A percentile compares a stretch with the other conserved stretches of the same genome.
phyloP scores from a whole-genome alignment of 352 stramenopile species.

The Phytopythium chamaehyphon region DNA sequence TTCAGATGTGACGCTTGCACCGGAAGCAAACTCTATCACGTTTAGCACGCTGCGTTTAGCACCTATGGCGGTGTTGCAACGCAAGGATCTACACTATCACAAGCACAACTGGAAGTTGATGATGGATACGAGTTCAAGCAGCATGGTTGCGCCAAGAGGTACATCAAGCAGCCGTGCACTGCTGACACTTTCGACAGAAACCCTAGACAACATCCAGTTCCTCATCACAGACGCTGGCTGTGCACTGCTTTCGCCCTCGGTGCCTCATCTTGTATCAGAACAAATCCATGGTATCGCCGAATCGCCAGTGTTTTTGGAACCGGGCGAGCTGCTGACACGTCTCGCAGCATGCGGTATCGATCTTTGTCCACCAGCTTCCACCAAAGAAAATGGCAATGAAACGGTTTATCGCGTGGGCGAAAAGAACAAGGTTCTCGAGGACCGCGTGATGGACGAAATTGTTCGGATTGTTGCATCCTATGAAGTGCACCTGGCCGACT shows the following conservation, averaged over 20 bases:
- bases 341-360: constrained; percentile 56
- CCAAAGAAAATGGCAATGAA: constrained; percentile 4
- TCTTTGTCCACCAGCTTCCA: constrained; percentile 40
- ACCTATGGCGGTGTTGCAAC: constrained; percentile 63
- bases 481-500: constrained; percentile 45
- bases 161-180: constrained; percentile 20
- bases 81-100: constrained; percentile 62
- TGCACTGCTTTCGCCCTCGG: constrained; percentile 39
- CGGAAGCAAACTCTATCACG: constrained; percentile 53
- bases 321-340: constrained; percentile 52
- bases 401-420: constrained; percentile 25
- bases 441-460: constrained; percentile 69
- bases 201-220: constrained; percentile 54
- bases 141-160: background rate
- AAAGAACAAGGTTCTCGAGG: constrained; percentile 62
- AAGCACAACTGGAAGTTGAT: constrained; percentile 60
- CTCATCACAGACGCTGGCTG: constrained; percentile 62
- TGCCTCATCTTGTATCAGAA: constrained; percentile 35
- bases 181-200: constrained; percentile 53
- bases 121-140: constrained; percentile 40
- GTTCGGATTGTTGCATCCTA: constrained; percentile 60
- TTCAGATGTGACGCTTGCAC: constrained; percentile 48
- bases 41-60: constrained; percentile 79
- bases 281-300: background rate
- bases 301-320: constrained; percentile 3